A percentile compares a stretch with the other conserved stretches of the same genome.
Evolutionary conservation across 345 rosid species (phyloP).

Genomic region (Gossypioides kirkii): DNA sequence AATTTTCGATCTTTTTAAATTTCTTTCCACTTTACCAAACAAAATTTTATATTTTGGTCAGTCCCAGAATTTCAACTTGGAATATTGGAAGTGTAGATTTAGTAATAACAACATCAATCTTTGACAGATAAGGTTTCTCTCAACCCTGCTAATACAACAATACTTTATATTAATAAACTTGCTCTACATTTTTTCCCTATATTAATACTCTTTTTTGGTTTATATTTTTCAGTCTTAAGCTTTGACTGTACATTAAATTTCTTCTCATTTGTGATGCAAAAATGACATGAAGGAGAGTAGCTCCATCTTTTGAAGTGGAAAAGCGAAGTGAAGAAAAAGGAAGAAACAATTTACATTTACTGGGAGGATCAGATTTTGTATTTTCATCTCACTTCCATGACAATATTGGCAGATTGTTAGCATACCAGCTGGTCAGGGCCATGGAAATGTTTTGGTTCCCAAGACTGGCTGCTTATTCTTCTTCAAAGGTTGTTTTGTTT

Average conservation of each 20-base stretch:
- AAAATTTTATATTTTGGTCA: too few relatives aligned
- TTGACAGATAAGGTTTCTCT: too few relatives aligned
- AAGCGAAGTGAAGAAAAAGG: constrained; percentile 6
- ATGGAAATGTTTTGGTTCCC: constrained; percentile 22
- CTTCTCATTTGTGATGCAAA: constrained; percentile 23
- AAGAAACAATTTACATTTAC: constrained; percentile 35
- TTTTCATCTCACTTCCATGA: constrained; percentile 13
- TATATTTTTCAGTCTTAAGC: neutral
- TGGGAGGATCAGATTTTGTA: constrained; percentile 15
- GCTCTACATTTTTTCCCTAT: too few relatives aligned
- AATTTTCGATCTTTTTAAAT: too few relatives aligned
- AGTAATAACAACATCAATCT: too few relatives aligned
- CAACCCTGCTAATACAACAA: too few relatives aligned
- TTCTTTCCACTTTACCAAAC: too few relatives aligned
- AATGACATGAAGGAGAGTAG: constrained; percentile 2
- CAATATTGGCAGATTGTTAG: constrained; percentile 26
- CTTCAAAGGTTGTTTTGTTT: constrained; percentile 46
- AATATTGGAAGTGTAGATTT: too few relatives aligned
- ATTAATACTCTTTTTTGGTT: too few relatives aligned
- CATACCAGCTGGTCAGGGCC: constrained; percentile 26
- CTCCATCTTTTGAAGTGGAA: constrained; percentile 3
- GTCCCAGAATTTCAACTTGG: too few relatives aligned
- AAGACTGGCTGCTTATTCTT: constrained; percentile 27
- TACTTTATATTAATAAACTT: too few relatives aligned
- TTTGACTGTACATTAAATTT: constrained; percentile 17